Evolutionary conservation across 1,284 basidiomycete species (phyloP).

Genomic region (Malassezia dermatis): DNA sequence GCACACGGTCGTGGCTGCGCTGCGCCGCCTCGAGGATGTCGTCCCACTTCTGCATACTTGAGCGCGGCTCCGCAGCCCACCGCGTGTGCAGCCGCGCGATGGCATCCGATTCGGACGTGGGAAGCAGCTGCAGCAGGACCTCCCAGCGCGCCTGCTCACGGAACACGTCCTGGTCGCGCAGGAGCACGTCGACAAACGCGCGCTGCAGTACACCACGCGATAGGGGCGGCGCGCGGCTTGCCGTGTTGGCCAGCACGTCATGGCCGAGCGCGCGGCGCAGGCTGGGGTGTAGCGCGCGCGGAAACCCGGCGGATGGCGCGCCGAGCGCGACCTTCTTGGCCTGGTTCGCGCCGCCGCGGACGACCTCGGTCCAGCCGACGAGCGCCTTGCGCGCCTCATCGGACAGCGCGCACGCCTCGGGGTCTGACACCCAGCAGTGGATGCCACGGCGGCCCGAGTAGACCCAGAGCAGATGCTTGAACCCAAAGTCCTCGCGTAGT

Average conservation of each 20-base stretch:
- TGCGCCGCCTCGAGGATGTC: conserved; percentile 53
- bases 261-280: conserved; percentile 39
- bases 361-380: conserved; percentile 74
- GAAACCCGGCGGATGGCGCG: conserved; percentile 55
- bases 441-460: conserved; percentile 97
- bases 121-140: conserved; percentile 64
- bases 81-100: conserved; percentile 51
- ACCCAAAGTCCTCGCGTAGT: conserved; percentile 73
- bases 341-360: conserved; percentile 67
- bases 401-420: conserved; percentile 71
- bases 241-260: conserved; percentile 4
- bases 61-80: conserved; percentile 54
- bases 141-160: conserved; percentile 62
- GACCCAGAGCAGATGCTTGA: conserved; percentile 75
- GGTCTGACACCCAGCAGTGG: conserved; percentile 93
- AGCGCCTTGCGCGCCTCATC: conserved; percentile 82
- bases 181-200: conserved; percentile 61
- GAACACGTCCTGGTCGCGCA: conserved; percentile 82
- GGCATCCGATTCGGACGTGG: conserved; percentile 47
- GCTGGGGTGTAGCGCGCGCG: conserved; percentile 48
- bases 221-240: not conserved
- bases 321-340: conserved; percentile 67
- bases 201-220: conserved; percentile 51
- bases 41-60: conserved; percentile 58
- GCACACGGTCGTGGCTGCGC: conserved; percentile 40